Evolutionary conservation across 305 asterid species (phyloP).

Genomic region (Withania somnifera): DNA sequence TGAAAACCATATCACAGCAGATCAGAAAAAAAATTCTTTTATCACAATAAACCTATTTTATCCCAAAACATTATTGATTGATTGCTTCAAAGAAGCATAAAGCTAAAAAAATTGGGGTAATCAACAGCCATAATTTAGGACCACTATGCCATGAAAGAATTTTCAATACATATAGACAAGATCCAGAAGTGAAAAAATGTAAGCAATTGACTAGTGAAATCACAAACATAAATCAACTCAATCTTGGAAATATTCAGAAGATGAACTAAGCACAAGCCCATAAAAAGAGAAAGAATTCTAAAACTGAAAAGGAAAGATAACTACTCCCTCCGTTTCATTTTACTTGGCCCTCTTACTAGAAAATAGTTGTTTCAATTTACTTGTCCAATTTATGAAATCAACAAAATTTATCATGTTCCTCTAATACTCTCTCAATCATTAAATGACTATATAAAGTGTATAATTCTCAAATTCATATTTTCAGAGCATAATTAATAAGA

Average conservation of each 20-base stretch:
- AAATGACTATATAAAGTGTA: no score
- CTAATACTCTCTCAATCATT: no score
- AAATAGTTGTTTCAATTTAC: no score
- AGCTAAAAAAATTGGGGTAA: not conserved
- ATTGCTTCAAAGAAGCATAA: not conserved
- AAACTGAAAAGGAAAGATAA: not conserved
- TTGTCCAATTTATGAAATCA: no score
- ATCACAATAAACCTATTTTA: not conserved
- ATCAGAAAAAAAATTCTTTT: not conserved
- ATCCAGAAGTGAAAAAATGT: not conserved
- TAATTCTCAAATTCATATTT: no score
- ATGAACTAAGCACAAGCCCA: not conserved
- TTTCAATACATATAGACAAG: not conserved
- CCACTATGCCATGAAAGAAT: not conserved
- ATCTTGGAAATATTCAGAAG: not conserved
- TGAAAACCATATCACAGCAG: no score
- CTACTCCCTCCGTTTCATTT: no score
- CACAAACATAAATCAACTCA: not conserved
- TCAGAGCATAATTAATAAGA: no score
- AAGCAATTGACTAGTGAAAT: not conserved
- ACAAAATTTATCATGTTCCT: no score
- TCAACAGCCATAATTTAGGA: not conserved
- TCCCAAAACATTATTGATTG: not conserved
- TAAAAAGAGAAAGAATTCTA: not conserved
- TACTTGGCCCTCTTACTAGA: no score